Percentiles rank a stretch among this genome's conserved stretches.
Conservation (phyloP, 331 rosid species). For the Malus hybrid region DNA sequence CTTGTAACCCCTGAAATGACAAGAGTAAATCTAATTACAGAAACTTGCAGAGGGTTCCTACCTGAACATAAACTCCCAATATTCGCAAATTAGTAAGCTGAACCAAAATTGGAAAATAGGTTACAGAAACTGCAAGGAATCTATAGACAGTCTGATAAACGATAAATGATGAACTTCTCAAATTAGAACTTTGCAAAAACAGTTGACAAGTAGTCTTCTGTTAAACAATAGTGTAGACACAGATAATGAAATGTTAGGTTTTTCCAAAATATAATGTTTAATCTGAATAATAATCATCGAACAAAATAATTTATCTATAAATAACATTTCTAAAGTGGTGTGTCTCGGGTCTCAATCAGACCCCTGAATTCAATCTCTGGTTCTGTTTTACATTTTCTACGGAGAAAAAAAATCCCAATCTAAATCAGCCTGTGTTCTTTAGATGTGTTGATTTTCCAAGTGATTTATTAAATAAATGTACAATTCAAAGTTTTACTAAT, state of each 20-base stretch:
- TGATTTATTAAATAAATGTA: not conserved
- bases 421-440: not conserved
- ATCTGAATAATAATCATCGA: not conserved
- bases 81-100: not conserved
- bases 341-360: too few relatives aligned
- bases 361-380: too few relatives aligned
- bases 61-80: not conserved
- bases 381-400: not conserved
- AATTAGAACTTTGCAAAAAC: not conserved
- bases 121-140: not conserved
- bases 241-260: not conserved
- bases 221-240: not conserved
- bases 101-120: not conserved
- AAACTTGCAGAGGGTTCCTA: not conserved
- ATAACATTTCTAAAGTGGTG: too few relatives aligned
- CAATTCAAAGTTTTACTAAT: not conserved
- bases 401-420: not conserved
- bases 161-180: not conserved
- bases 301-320: not conserved
- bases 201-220: not conserved
- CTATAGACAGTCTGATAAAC: not conserved
- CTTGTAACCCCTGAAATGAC: slow-evolving; percentile 80
- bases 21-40: not conserved
- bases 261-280: not conserved
- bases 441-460: not conserved